Conservation (phyloP, 106 monocot species). For the Dendrobium chrysotoxum region DNA sequence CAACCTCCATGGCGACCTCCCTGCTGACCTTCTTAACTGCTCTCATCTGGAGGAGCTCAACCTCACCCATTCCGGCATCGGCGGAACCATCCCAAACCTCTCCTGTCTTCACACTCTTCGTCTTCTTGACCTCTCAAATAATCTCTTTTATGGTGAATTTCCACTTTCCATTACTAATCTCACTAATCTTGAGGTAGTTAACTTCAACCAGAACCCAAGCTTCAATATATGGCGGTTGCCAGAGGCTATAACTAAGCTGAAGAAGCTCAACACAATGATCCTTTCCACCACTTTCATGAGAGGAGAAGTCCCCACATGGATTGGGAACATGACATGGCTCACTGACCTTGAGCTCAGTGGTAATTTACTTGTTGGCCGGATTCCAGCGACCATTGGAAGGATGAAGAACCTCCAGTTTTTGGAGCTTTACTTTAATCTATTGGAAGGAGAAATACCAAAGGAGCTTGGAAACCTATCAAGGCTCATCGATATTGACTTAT, state of each 20-base stretch:
- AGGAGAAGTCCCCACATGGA: conserved; percentile 66
- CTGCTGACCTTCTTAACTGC: conserved; percentile 54
- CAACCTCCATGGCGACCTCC: conserved; percentile 45
- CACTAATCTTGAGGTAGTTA: conserved; percentile 53
- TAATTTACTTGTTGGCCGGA: conserved; percentile 59
- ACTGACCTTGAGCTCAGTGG: conserved; percentile 71
- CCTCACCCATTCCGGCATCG: conserved; percentile 38
- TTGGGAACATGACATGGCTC: conserved; percentile 90
- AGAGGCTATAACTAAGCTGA: conserved; percentile 32
- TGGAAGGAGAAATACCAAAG: conserved; percentile 55
- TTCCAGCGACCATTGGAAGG: conserved; percentile 60
- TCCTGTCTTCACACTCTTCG: conserved; percentile 43
- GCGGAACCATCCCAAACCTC: conserved; percentile 66
- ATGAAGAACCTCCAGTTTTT: conserved; percentile 53
- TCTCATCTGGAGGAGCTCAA: conserved; percentile 56
- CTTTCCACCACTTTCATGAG: conserved; percentile 68
- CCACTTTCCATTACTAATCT: conserved; percentile 67
- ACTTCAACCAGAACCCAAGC: conserved; percentile 77
- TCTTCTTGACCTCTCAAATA: conserved; percentile 65
- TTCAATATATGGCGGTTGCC: conserved; percentile 63
- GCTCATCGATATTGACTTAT: conserved; percentile 66
- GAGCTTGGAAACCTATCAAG: conserved; percentile 74
- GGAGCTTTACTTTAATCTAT: conserved; percentile 79
- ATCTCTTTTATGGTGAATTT: conserved; percentile 69
- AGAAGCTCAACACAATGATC: conserved; percentile 54